A percentile compares a stretch with the other conserved stretches of the same genome.
Evolutionary conservation across 371 early-diverging fungal species (phyloP).

Genomic region (Syncephalastrum sp.): DNA sequence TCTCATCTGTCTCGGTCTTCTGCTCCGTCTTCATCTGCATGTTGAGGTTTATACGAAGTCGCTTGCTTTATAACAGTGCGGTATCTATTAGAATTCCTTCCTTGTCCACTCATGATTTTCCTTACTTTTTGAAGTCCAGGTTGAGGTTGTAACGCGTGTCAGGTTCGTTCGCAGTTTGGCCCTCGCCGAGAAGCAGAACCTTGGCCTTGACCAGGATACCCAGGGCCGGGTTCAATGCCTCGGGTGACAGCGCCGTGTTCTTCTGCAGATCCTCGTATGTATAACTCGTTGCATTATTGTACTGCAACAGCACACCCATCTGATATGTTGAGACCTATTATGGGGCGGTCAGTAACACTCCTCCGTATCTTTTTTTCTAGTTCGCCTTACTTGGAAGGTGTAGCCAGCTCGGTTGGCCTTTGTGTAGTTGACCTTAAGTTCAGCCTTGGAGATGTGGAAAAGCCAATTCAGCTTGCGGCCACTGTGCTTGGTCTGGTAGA

Average conservation of each 20-base stretch:
- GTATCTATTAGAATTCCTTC: too few relatives aligned
- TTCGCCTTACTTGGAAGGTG: conserved; percentile 59
- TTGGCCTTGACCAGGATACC: conserved; percentile 82
- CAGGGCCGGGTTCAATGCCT: conserved; percentile 69
- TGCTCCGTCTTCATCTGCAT: conserved; percentile 80
- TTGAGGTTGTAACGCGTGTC: conserved; percentile 72
- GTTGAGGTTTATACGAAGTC: conserved; percentile 83
- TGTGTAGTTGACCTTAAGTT: conserved; percentile 81
- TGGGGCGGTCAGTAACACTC: not conserved
- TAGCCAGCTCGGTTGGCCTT: conserved; percentile 69
- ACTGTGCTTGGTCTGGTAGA: conserved; percentile 80
- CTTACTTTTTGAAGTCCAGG: conserved; percentile 77
- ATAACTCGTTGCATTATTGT: conserved; percentile 66
- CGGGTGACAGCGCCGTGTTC: conserved; percentile 70
- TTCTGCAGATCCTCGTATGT: conserved; percentile 65
- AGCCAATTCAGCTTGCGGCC: conserved; percentile 91
- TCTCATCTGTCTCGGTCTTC: conserved; percentile 85
- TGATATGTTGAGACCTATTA: conserved; percentile 78
- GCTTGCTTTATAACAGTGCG: conserved; percentile 56
- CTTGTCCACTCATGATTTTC: not conserved
- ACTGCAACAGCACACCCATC: conserved; percentile 87
- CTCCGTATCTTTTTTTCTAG: not conserved
- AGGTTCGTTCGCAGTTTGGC: conserved; percentile 53
- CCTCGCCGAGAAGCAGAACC: conserved; percentile 56
- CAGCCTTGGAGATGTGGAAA: conserved; percentile 88